Percentiles rank a stretch among this genome's conserved stretches.
phyloP scores from a whole-genome alignment of 441 rosid species.

The Syzygium malaccense region DNA sequence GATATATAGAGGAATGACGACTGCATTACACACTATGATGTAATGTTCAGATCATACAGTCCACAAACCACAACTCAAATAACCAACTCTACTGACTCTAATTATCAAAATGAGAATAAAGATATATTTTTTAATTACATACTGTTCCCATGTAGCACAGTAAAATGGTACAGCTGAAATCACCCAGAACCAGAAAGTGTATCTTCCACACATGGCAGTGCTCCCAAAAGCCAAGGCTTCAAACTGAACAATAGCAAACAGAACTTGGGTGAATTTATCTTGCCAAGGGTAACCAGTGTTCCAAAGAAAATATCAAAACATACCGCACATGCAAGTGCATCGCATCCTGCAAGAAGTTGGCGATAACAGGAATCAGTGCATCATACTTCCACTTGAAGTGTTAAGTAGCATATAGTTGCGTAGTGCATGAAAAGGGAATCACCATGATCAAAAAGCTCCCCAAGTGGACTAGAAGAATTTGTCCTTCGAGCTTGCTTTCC shows the following conservation, averaged over 20 bases:
- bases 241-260: conserved; percentile 39
- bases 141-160: conserved; percentile 99
- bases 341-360: conserved; percentile 62
- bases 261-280: neutral
- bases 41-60: neutral
- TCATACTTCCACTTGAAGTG: conserved; percentile 3
- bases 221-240: conserved; percentile 89
- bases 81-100: neutral
- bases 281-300: neutral
- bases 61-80: neutral
- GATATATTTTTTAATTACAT: conserved; percentile 21
- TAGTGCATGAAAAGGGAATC: conserved; percentile 1
- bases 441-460: conserved; percentile 99
- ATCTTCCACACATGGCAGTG: conserved; percentile 94
- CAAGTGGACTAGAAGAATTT: conserved; percentile 86
- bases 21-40: neutral
- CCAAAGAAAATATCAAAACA: conserved; percentile 15
- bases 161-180: conserved; percentile 89
- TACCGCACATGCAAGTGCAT: conserved; percentile 99
- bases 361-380: conserved; percentile 9
- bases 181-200: conserved; percentile 90
- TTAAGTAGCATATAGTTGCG: neutral
- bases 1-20: neutral
- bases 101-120: neutral
- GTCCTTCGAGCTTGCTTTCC: conserved; percentile 99